Evolutionary conservation across 75 land plant species (phyloP).

Genomic region (Picea glauca): DNA sequence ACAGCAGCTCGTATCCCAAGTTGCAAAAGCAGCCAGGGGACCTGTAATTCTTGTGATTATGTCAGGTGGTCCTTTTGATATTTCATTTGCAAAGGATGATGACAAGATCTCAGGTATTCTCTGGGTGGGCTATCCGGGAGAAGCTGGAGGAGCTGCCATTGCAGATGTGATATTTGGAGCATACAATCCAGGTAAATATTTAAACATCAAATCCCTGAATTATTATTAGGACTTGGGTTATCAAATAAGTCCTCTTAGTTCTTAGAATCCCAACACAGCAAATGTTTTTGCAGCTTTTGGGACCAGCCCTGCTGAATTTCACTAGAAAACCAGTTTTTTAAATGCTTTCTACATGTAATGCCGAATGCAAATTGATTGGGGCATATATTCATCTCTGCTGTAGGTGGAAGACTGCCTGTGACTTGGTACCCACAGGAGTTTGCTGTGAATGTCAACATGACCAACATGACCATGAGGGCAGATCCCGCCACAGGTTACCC

Average conservation of each 20-base stretch:
- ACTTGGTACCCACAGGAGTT: conserved; percentile 73
- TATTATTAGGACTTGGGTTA: too few relatives aligned
- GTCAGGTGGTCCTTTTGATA: conserved; percentile 88
- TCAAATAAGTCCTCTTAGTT: too few relatives aligned
- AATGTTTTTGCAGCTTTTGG: not conserved
- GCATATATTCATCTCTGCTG: not conserved
- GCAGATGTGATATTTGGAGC: conserved; percentile 75
- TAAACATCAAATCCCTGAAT: too few relatives aligned
- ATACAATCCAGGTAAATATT: conserved; percentile 66
- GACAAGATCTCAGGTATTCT: conserved; percentile 52
- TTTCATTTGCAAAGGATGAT: conserved; percentile 62
- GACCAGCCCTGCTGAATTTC: not conserved
- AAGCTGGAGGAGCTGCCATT: conserved; percentile 87
- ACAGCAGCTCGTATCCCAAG: conserved; percentile 59
- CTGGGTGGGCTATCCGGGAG: conserved; percentile 97
- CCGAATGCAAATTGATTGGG: not conserved
- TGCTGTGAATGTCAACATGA: conserved; percentile 67
- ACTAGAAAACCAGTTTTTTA: not conserved
- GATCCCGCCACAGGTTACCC: conserved; percentile 77
- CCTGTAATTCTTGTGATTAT: conserved; percentile 71
- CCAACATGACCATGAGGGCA: conserved; percentile 94
- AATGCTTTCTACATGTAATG: not conserved
- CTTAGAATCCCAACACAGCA: not conserved
- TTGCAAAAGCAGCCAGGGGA: conserved; percentile 54
- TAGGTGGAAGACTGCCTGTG: conserved; percentile 85